Evolutionary conservation across 176 grass and related monocot species (phyloP), one percentile per base, ranked within the genome.

Genomic region (Triticum turgidum): DNA sequence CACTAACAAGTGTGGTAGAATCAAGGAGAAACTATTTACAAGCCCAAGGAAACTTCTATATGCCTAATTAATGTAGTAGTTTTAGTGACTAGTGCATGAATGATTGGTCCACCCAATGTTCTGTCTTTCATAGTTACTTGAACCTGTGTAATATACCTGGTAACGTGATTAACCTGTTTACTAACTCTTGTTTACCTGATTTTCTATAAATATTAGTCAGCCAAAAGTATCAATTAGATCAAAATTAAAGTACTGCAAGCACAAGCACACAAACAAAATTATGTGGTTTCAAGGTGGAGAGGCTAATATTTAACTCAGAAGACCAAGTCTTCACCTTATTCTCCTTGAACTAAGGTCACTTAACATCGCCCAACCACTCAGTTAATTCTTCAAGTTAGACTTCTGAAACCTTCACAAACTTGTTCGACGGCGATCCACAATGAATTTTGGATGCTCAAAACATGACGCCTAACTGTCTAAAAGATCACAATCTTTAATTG

Each of bases 1-100:
- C 42, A 80, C 17, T 58, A 21, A 37, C 20, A 81, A 14, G 82
- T 89, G 69, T 52, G 49, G 78, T 67, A 17, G 69, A 89, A 81
- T 85, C 77, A 76, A 76, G 24, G 24, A 25, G 13, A 27, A 44
- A 47, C 6, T 69, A 76, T 27, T 11, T 9, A 32, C 77, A 69
- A n/a, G 47, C 21, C 1, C 32, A 45, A 75, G 18, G 77, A 35
- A 85, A 67, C 67, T 59, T 61, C 21, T 14, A 24, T 33, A 54
- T 2, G 20, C 32, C 17, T 34, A 65, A 62, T 62, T 9, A 51
- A 7, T 9, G 63, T 71, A 54, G 41, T 65, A 52, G 22, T 56
- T 76, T 27, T 65, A 25, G 71, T 17, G 73, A 76, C 42, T 30
- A 75, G 15, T 67, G 62, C 62, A 17, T 17, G 11, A 32, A 65